Evolutionary conservation across 1,284 basidiomycete species (phyloP).

Genomic region (Golubevia pallescens): DNA sequence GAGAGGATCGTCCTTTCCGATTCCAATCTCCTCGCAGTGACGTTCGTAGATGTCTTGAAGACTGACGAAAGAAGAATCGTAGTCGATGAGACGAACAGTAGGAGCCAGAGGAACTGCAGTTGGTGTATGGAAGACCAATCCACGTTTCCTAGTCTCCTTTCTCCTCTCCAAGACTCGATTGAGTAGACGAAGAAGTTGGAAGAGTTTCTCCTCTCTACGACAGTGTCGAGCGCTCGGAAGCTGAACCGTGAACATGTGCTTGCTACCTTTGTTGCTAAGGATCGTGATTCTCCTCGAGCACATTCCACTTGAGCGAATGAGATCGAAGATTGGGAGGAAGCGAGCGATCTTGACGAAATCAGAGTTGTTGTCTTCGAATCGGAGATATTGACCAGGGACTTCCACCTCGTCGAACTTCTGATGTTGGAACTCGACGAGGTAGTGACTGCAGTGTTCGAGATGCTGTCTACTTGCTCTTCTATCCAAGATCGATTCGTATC

Average conservation of each 20-base stretch:
- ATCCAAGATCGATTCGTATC: conserved; percentile 85
- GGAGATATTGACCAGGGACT: conserved; percentile 93
- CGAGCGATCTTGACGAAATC: conserved; percentile 90
- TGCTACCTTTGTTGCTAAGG: conserved; percentile 88
- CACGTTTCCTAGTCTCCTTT: conserved; percentile 92
- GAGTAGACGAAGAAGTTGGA: conserved; percentile 89
- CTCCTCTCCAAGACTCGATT: conserved; percentile 71
- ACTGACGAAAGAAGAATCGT: conserved; percentile 87
- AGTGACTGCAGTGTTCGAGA: conserved; percentile 89
- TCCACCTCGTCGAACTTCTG: conserved; percentile 98
- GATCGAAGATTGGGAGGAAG: conserved; percentile 89
- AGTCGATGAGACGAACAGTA: conserved; percentile 83
- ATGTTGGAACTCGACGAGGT: conserved; percentile 96
- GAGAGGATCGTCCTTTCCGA: conserved; percentile 83
- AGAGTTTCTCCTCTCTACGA: conserved; percentile 89
- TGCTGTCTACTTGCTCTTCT: conserved; percentile 81
- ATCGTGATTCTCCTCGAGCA: conserved; percentile 91
- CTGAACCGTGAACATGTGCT: conserved; percentile 88
- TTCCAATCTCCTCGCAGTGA: conserved; percentile 78
- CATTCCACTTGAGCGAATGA: conserved; percentile 80
- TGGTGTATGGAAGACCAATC: conserved; percentile 89
- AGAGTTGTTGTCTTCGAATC: conserved; percentile 82
- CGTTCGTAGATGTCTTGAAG: conserved; percentile 94
- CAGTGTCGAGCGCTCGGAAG: conserved; percentile 84
- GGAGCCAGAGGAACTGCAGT: conserved; percentile 84